Evolutionary conservation across 2,329 filamentous ascomycete genomes (phyloP).

Genomic region (Parastagonospora avenae): DNA sequence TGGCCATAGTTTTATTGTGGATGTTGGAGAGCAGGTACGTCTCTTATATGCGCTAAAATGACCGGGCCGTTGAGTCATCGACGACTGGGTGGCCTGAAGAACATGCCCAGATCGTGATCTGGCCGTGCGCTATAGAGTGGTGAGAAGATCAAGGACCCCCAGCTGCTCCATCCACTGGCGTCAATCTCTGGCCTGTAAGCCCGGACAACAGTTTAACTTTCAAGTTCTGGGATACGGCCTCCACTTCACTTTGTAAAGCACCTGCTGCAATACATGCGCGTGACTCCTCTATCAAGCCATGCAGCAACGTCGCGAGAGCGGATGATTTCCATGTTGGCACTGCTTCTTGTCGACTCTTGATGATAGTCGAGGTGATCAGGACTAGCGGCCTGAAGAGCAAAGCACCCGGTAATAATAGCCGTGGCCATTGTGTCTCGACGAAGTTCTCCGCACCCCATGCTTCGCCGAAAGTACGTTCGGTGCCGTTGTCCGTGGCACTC

Average conservation of each 20-base stretch:
- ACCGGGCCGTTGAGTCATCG: not conserved
- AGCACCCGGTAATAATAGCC: constrained; percentile 17
- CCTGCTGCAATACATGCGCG: constrained; percentile 7
- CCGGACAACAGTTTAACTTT: not conserved
- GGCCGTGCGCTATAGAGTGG: too few relatives aligned
- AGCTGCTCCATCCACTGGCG: not conserved
- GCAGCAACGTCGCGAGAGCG: constrained; percentile 19
- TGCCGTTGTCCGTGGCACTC: not conserved
- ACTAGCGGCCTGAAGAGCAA: constrained; percentile 12
- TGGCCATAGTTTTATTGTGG: not conserved
- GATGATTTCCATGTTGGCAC: constrained; percentile 23
- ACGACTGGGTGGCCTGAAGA: not conserved
- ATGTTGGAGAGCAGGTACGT: not conserved
- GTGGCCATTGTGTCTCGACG: constrained; percentile 17
- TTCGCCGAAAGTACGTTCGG: constrained; percentile 8
- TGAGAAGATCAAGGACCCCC: too few relatives aligned
- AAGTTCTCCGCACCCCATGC: constrained; percentile 17
- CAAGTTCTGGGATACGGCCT: constrained; percentile 15
- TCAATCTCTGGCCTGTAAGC: too few relatives aligned
- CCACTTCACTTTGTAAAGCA: constrained; percentile 14
- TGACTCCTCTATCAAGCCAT: constrained; percentile 21
- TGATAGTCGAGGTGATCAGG: constrained; percentile 16
- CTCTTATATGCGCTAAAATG: not conserved
- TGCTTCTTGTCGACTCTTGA: constrained; percentile 5
- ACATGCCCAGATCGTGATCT: too few relatives aligned